Base-by-base conservation (phyloP, 1,139 yeast species). In the Diutina siamensis region DNA sequence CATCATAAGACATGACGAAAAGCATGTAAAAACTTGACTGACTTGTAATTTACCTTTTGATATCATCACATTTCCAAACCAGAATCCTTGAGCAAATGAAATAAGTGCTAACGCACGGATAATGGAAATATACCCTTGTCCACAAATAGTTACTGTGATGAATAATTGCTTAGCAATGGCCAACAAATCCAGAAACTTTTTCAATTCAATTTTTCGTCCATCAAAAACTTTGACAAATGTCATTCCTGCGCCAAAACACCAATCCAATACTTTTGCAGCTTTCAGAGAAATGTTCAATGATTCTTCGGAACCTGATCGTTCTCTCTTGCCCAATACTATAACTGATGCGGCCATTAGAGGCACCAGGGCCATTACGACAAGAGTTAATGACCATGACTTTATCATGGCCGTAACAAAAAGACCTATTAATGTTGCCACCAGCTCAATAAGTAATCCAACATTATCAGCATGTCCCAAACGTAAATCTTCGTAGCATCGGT, bases 81-180 rank as follows among this genome's bases (percentile, higher is more conserved):
- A 88, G 55, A 89, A 85, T 0, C 94, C 95, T 59, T 87, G 96
- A 1, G 88, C 85, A 66, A 89, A 88, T 79, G 87, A 81, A 56
- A 79, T 57, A 35, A 86, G 65, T 0, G 82, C 70, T 7, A 88
- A 53, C 17, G 76, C 64, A 52, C 81, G 75, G 46, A 83, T 60
- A 0, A 74, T 47, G 0, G 85, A 82, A 22, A 74, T 62, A 55
- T 87, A 89, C 0, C 77, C 59, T 12, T 82, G 67, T 13, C 77
- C 64, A 8, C 69, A 73, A 17, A 74, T 57, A 13, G 79, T 68
- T 45, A 78, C 61, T 40, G 61, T 67, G 41, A 68, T 62, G 54
- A 71, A 83, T 1, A 74, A 68, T 1, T 49, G 48, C 31, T 77
- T 77, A 17, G 87, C 78, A 2, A 52, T 46, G 7, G 59, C 56